Percentiles rank a stretch among this genome's conserved stretches.
phyloP scores from a whole-genome alignment of 2,329 filamentous ascomycete species.

The Mycosphaerella sp. region DNA sequence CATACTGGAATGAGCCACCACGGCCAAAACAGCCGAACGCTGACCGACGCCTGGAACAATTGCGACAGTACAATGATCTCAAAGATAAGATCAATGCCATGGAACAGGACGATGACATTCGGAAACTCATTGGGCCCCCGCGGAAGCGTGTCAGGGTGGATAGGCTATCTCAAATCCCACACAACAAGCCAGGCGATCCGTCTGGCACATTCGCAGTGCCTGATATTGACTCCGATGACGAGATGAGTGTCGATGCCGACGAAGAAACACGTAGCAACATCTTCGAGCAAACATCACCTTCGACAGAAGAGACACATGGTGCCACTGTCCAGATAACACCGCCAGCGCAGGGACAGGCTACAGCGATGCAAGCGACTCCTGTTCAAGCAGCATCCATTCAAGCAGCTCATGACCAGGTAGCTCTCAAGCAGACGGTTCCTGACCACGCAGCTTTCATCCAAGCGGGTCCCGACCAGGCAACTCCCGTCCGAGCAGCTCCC shows the following conservation, averaged over 20 bases:
- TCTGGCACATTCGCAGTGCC: conserved; percentile 29
- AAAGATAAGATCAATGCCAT: conserved; percentile 22
- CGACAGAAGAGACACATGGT: conserved; percentile 1
- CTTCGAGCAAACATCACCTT: conserved; percentile 16
- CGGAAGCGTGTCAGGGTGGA: conserved; percentile 33
- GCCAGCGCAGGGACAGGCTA: not conserved
- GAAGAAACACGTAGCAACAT: conserved; percentile 22
- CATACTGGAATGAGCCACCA: conserved; percentile 13
- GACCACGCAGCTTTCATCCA: not conserved
- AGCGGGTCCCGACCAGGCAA: too few relatives aligned
- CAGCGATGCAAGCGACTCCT: not conserved
- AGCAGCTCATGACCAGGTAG: not conserved
- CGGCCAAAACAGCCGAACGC: conserved; percentile 26
- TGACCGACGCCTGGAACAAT: conserved; percentile 26
- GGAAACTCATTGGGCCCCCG: conserved; percentile 23
- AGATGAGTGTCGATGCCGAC: conserved; percentile 32
- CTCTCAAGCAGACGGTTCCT: not conserved
- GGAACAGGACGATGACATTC: conserved; percentile 25
- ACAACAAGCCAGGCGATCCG: conserved; percentile 30
- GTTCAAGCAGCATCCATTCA: not conserved
- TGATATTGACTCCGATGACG: conserved; percentile 31
- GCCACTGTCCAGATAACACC: not conserved
- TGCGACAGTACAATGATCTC: conserved; percentile 22
- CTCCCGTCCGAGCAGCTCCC: not conserved
- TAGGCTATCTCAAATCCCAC: conserved; percentile 28